Evolutionary conservation across 306 rosid genomes (phyloP).

Genomic region (Casuarina equisetifolia): DNA sequence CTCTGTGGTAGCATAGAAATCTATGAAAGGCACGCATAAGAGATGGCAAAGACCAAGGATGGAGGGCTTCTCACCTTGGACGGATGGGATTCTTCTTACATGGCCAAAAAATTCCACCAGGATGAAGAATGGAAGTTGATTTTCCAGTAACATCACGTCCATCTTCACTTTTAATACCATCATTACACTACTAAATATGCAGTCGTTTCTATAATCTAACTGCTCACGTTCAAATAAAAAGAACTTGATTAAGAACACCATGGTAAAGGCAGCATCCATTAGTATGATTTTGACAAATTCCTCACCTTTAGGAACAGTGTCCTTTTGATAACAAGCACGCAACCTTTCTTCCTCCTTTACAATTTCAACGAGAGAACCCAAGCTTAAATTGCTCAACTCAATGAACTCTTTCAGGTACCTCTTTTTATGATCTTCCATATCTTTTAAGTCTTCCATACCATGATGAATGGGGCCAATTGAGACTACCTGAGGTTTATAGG

Average conservation of each 20-base stretch:
- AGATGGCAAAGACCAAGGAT: conserved; percentile 21
- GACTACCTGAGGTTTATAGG: conserved; percentile 35
- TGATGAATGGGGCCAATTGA: conserved; percentile 37
- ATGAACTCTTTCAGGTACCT: conserved; percentile 32
- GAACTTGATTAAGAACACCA: conserved; percentile 32
- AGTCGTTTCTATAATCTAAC: conserved; percentile 17
- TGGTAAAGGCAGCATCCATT: conserved; percentile 31
- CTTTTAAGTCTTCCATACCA: conserved; percentile 24
- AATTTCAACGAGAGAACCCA: not conserved
- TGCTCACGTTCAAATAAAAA: too few relatives aligned
- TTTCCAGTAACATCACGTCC: conserved; percentile 46
- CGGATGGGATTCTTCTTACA: too few relatives aligned
- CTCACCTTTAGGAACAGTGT: conserved; percentile 14
- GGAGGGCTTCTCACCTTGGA: conserved; percentile 4
- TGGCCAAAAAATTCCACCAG: conserved; percentile 2
- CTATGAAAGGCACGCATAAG: conserved; percentile 8
- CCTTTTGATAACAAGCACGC: conserved; percentile 19
- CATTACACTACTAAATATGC: conserved; percentile 33
- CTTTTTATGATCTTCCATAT: conserved; percentile 33
- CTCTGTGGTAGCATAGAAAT: not conserved
- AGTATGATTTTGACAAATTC: conserved; percentile 21
- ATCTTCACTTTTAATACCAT: conserved; percentile 31
- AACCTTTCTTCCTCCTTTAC: conserved; percentile 17
- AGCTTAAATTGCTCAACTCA: not conserved
- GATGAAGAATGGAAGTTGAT: not conserved